Percentiles rank a stretch among this genome's conserved stretches.
Evolutionary conservation across 345 rosid genomes (phyloP).

Genomic region (Nephelium lappaceum): DNA sequence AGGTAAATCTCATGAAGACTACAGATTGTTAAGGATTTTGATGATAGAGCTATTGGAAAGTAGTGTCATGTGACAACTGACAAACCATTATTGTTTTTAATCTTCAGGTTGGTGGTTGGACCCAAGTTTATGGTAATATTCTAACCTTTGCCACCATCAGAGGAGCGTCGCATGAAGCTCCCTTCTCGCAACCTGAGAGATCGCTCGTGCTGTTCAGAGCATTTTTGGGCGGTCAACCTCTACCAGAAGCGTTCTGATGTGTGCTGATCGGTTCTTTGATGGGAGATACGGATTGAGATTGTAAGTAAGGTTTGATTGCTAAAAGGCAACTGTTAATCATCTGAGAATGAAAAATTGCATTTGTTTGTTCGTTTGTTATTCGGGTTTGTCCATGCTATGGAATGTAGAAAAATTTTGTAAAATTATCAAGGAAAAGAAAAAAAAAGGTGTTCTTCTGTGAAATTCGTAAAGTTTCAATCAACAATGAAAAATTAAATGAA

Average conservation of each 20-base stretch:
- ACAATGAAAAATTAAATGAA: neutral
- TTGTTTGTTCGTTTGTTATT: constrained; percentile 30
- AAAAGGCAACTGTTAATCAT: constrained; percentile 22
- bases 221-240: constrained; percentile 58
- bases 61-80: neutral
- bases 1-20: constrained; percentile 44
- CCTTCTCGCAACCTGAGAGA: constrained; percentile 94
- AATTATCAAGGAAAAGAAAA: constrained; percentile 16
- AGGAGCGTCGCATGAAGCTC: constrained; percentile 97
- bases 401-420: constrained; percentile 32
- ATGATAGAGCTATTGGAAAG: neutral
- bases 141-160: constrained; percentile 92
- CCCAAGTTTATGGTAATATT: constrained; percentile 80
- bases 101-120: constrained; percentile 95
- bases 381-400: constrained; percentile 26
- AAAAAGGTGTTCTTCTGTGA: constrained; percentile 5
- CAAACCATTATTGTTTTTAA: neutral
- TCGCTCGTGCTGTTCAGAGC: constrained; percentile 85
- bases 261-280: constrained; percentile 20
- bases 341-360: constrained; percentile 28
- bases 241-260: constrained; percentile 78
- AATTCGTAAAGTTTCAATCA: neutral
- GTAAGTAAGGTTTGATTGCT: constrained; percentile 34
- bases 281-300: constrained; percentile 24
- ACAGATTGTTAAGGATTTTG: neutral